phyloP scores from a whole-genome alignment of 345 rosid species.

The Geranium rotundifolium region DNA sequence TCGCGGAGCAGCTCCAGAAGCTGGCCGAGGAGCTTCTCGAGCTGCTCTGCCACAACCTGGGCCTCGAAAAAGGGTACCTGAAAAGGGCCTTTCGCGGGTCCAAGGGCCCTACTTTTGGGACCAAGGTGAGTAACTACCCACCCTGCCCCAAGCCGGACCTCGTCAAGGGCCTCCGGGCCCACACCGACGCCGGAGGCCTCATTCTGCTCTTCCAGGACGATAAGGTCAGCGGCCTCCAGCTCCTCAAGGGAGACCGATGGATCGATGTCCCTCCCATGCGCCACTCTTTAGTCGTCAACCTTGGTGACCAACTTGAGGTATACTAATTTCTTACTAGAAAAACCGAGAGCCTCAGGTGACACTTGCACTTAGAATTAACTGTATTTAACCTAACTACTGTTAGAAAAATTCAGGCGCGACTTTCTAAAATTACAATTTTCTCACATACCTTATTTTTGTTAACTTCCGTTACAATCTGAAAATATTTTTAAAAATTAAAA shows the following conservation, averaged over 20 bases:
- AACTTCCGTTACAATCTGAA: too few relatives aligned
- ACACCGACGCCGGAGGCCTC: slow-evolving; percentile 94
- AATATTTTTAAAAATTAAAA: too few relatives aligned
- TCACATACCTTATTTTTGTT: not conserved
- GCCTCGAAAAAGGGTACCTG: slow-evolving; percentile 66
- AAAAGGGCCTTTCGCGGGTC: slow-evolving; percentile 62
- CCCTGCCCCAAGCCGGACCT: slow-evolving; percentile 88
- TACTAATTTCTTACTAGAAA: too few relatives aligned
- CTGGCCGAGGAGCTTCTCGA: slow-evolving; percentile 60
- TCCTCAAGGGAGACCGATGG: slow-evolving; percentile 78
- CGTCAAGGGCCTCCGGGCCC: slow-evolving; percentile 85
- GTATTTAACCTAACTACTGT: too few relatives aligned
- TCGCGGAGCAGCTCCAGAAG: slow-evolving; percentile 40
- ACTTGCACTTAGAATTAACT: too few relatives aligned
- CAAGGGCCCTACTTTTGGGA: slow-evolving; percentile 65
- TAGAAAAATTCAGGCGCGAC: too few relatives aligned
- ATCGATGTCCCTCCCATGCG: slow-evolving; percentile 74
- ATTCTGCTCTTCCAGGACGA: slow-evolving; percentile 83
- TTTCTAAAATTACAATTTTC: too few relatives aligned
- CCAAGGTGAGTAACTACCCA: slow-evolving; percentile 88
- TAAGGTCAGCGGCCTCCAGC: slow-evolving; percentile 87
- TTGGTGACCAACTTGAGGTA: slow-evolving; percentile 95
- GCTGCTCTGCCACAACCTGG: slow-evolving; percentile 63
- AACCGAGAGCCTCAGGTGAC: too few relatives aligned
- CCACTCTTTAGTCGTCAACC: slow-evolving; percentile 79